Evolutionary conservation across 2,329 filamentous ascomycete species (phyloP).

Genomic region (Dothiorella sarmentorum): DNA sequence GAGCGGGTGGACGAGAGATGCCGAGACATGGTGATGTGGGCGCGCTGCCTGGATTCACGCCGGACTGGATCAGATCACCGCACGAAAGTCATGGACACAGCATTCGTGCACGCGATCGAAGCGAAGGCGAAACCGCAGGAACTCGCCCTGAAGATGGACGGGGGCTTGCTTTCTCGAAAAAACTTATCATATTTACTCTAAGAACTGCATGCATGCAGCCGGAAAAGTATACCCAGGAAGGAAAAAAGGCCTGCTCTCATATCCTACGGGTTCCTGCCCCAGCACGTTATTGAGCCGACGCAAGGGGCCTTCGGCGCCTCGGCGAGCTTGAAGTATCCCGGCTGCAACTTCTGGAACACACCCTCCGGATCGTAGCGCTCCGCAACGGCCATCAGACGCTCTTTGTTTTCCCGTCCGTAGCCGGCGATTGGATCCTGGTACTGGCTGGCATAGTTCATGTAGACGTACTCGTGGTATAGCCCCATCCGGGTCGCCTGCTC

Average conservation of each 20-base stretch:
- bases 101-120: no score
- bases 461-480: slow-evolving; percentile 36
- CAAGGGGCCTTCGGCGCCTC: slow-evolving; percentile 17
- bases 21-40: no score
- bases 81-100: no score
- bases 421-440: slow-evolving; percentile 42
- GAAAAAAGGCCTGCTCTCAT: neutral
- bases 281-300: slow-evolving; percentile 1
- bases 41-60: neutral
- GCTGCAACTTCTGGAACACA: slow-evolving; percentile 41
- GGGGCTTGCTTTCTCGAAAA: neutral
- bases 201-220: neutral
- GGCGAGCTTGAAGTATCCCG: slow-evolving; percentile 45
- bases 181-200: neutral
- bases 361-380: slow-evolving; percentile 40
- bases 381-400: slow-evolving; percentile 33
- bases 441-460: slow-evolving; percentile 48
- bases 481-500: slow-evolving; percentile 21
- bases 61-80: no score
- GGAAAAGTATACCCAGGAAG: slow-evolving; percentile 7
- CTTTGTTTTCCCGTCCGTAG: slow-evolving; percentile 41
- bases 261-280: neutral
- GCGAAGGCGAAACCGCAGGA: neutral
- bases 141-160: neutral
- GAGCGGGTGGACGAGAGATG: neutral